A percentile compares a stretch with the other conserved stretches of the same genome.
These are phyloP conservation scores for Fusarium marasasianum DNA, from an alignment of 2,329 filamentous ascomycete species.

Conservation along the genomic window DNA sequence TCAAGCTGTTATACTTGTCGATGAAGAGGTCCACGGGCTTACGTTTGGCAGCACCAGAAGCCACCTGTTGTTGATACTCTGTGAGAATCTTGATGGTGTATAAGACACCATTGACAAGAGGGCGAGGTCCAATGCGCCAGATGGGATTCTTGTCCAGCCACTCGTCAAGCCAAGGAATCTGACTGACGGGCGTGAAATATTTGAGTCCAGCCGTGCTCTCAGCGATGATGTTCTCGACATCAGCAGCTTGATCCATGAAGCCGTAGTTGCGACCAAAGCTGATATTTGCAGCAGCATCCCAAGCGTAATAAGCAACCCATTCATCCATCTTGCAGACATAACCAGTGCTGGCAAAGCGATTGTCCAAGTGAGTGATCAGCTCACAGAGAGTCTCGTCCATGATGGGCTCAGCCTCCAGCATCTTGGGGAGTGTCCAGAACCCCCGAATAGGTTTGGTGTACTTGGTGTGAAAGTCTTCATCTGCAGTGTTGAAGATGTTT, in stretches of 20 bases:
- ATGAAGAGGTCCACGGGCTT: conserved; percentile 36
- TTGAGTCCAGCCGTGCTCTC: conserved; percentile 23
- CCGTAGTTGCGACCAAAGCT: conserved; percentile 30
- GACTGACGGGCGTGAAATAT: conserved; percentile 33
- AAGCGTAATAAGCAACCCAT: conserved; percentile 35
- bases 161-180: conserved; percentile 36
- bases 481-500: conserved; percentile 37
- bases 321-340: conserved; percentile 32
- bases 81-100: conserved; percentile 35
- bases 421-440: conserved; percentile 34
- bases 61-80: conserved; percentile 26
- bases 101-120: conserved; percentile 9
- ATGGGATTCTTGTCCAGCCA: conserved; percentile 39
- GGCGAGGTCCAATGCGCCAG: conserved; percentile 7
- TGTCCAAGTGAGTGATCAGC: conserved; percentile 19
- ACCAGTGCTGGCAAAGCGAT: conserved; percentile 9
- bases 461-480: conserved; percentile 32
- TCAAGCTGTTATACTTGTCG: conserved; percentile 28
- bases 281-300: conserved; percentile 34
- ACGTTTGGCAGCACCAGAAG: conserved; percentile 12
- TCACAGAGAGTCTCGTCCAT: conserved; percentile 34
- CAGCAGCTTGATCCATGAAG: conserved; percentile 22
- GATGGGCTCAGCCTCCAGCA: conserved; percentile 32
- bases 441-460: conserved; percentile 36
- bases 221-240: conserved; percentile 26